Evolutionary conservation across 371 early-diverging fungal species (phyloP), one percentile per base, ranked within the genome.

Genomic region (Enterocytospora artemiae): DNA sequence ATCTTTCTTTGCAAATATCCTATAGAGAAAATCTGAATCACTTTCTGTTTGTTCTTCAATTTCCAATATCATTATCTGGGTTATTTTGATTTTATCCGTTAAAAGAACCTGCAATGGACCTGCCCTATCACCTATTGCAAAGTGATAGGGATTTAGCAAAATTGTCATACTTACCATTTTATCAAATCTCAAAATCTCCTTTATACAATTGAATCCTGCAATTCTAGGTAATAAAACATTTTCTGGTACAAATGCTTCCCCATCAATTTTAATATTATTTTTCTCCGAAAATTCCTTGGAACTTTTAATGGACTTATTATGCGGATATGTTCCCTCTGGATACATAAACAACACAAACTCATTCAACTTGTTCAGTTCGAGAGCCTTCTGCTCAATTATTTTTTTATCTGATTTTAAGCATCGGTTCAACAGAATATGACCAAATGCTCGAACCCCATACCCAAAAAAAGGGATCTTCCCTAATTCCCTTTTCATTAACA

Each of bases 311-410:
- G 74, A 60, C 2, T 37, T 57, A 28, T 30, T 46, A 56, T 69
- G 67, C 34, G 74, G 62, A 48, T 75, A 72, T 25, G 79, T 78
- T 30, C 79, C 79, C 57, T 78, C 79, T 49, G 79, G 74, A 49
- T 69, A 78, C 9, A 78, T 12, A 0, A 76, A 37, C 9, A 76
- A 20, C 49, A 56, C 54, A 52, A 32, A 78, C 28, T 32, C 36
- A 0, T 33, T n/a, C 20, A 48, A 55, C 25, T 59, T 43, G 32
- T 57, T 63, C 1, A 76, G 41, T 2, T 33, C 49, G 5, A 53
- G 32, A 27, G 63, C 9, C 20, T 67, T 70, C 16, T 50, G 24
- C 22, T 49, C 49, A n/a, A 78, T 60, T 1, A 52, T 55, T 45
- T 58, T 54, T 56, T 22, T 63, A 44, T 76, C 76, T 44, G 39